A percentile compares a stretch with the other conserved stretches of the same genome.
phyloP scores from a whole-genome alignment of 192 early-diverging fungal genomes.

The Coemansia sp. region DNA sequence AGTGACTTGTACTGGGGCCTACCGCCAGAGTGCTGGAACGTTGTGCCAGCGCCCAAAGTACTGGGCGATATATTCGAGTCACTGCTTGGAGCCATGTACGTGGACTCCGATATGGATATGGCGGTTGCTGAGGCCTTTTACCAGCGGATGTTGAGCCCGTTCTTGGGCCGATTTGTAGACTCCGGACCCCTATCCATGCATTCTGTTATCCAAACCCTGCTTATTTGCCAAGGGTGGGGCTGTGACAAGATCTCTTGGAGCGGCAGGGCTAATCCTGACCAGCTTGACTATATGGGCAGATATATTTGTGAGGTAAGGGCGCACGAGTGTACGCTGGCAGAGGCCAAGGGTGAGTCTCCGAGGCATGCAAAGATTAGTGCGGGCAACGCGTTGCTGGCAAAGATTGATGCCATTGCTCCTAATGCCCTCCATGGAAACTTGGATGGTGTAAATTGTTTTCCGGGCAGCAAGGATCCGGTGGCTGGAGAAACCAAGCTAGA shows the following conservation, averaged over 20 bases:
- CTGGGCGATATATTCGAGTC: conserved; percentile 88
- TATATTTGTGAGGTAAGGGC: conserved; percentile 32
- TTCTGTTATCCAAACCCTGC: conserved; percentile 42
- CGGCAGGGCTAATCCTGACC: conserved; percentile 16
- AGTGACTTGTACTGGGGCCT: conserved; percentile 35
- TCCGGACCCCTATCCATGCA: conserved; percentile 47
- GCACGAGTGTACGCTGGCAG: conserved; percentile 19
- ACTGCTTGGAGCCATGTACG: conserved; percentile 80
- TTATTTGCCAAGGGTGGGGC: conserved; percentile 53
- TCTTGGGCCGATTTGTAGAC: conserved; percentile 53
- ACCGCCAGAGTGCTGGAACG: conserved; percentile 73
- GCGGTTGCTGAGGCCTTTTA: conserved; percentile 53
- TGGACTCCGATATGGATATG: conserved; percentile 75
- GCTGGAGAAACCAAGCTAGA: conserved; percentile 15
- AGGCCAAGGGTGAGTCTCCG: conserved; percentile 35
- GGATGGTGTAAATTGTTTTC: conserved; percentile 6
- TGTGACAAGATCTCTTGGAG: conserved; percentile 35
- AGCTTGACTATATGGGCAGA: conserved; percentile 32
- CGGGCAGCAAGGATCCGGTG: neutral
- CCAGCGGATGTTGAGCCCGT: conserved; percentile 38
- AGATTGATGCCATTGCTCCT: conserved; percentile 40
- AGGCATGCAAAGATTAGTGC: conserved; percentile 46
- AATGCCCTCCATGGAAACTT: conserved; percentile 43
- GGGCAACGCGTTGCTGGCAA: conserved; percentile 15
- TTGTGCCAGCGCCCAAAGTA: conserved; percentile 83